Conservation (phyloP, 1,139 yeast genomes). For the Geotrichum carabidarum region DNA sequence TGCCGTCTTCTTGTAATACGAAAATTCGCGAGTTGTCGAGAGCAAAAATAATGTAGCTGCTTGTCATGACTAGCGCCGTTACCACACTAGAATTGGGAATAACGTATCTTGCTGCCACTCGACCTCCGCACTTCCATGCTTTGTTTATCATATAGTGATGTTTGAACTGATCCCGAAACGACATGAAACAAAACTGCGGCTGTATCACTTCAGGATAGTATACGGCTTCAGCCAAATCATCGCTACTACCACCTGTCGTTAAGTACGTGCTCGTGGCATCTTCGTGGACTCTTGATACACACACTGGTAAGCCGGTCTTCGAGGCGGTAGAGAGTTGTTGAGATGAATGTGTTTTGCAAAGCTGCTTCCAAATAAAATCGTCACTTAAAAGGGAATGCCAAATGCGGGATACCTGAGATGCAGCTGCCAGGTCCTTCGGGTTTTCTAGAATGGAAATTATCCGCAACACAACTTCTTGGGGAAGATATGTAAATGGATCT, state of each 20-base stretch:
- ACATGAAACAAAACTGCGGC: slow-evolving; percentile 32
- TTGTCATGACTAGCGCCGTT: slow-evolving; percentile 39
- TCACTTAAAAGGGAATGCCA: slow-evolving; percentile 42
- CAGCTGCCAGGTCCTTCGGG: slow-evolving; percentile 41
- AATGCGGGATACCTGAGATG: slow-evolving; percentile 41
- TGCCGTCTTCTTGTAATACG: slow-evolving; percentile 56
- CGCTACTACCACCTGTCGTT: slow-evolving; percentile 14
- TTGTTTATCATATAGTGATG: slow-evolving; percentile 41
- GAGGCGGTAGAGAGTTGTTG: slow-evolving; percentile 35
- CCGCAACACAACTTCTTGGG: slow-evolving; percentile 76
- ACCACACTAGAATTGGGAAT: slow-evolving; percentile 39
- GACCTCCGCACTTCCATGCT: slow-evolving; percentile 43
- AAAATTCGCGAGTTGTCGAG: slow-evolving; percentile 43
- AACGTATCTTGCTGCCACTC: slow-evolving; percentile 40
- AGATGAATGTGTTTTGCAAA: slow-evolving; percentile 40
- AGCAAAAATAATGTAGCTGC: slow-evolving; percentile 40
- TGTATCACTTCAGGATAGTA: slow-evolving; percentile 37
- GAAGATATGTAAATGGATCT: slow-evolving; percentile 79
- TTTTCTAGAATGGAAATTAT: slow-evolving; percentile 75
- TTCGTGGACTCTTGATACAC: no score
- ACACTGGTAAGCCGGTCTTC: no score
- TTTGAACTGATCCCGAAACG: slow-evolving; percentile 41
- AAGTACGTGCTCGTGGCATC: neutral
- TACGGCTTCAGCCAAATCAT: slow-evolving; percentile 33
- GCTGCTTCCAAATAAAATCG: slow-evolving; percentile 42